Conservation (phyloP, 768 basidiomycete genomes). For the Leccinum sublutescens region DNA sequence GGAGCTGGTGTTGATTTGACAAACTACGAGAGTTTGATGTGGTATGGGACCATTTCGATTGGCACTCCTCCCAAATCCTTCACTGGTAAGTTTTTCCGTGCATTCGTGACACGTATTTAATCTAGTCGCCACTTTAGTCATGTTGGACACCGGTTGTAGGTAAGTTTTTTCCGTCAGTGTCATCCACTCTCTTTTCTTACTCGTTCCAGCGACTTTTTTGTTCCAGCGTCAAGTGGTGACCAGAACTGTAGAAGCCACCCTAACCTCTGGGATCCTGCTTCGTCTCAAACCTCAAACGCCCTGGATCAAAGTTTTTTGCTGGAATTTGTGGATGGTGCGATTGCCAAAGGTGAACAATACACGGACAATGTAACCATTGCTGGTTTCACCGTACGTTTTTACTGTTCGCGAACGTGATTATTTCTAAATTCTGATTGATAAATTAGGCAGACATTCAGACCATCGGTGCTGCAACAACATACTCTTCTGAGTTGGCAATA, state of each 20-base stretch:
- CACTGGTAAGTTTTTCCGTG: no score
- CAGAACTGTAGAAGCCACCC: background rate
- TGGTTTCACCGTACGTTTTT: slow-evolving; percentile 2
- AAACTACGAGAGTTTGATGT: background rate
- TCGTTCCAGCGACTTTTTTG: background rate
- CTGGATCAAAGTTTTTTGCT: no score
- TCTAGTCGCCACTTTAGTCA: background rate
- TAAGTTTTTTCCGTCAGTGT: background rate
- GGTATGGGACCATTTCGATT: background rate
- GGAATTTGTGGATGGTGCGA: no score
- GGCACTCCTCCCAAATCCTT: background rate
- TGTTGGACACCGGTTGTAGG: background rate
- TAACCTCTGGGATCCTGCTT: no score
- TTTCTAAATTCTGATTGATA: background rate
- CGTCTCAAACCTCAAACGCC: no score
- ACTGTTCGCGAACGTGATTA: background rate
- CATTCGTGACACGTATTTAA: background rate
- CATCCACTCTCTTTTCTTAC: background rate
- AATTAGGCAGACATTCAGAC: background rate
- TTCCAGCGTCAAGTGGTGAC: background rate
- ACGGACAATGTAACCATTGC: slow-evolving; percentile 29
- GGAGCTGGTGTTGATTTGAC: background rate
- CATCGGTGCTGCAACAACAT: no score
- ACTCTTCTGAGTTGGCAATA: no score
- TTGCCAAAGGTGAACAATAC: slow-evolving; percentile 34